Conservation (phyloP, 2,329 filamentous ascomycete genomes). For the Teratosphaeria destructans region DNA sequence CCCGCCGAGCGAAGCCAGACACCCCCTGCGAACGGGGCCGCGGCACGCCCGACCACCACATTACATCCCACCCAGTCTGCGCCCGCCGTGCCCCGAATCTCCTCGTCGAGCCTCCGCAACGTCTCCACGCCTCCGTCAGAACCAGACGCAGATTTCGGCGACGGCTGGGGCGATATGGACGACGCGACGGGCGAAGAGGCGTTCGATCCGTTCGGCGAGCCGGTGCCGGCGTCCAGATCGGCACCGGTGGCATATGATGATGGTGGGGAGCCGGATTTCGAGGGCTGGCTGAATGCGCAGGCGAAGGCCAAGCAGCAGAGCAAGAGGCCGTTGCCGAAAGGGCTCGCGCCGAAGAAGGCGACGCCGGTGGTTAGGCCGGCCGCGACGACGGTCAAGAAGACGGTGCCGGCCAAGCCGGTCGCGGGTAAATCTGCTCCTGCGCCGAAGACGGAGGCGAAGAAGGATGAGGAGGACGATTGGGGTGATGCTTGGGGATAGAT, state of each 20-base stretch:
- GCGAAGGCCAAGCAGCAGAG: conserved; percentile 56
- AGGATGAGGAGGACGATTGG: conserved; percentile 32
- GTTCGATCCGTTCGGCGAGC: conserved; percentile 35
- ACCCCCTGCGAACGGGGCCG: conserved; percentile 28
- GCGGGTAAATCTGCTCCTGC: conserved; percentile 4
- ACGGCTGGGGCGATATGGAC: conserved; percentile 57
- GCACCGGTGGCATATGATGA: conserved; percentile 57
- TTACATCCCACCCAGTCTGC: conserved; percentile 19
- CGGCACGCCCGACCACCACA: conserved; percentile 21
- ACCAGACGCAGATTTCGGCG: conserved; percentile 48
- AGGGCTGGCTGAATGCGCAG: conserved; percentile 85
- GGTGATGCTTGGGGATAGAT: conserved; percentile 27
- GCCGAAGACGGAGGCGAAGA: conserved; percentile 13
- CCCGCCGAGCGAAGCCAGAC: conserved; percentile 38
- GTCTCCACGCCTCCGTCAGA: conserved; percentile 8
- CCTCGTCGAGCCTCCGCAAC: conserved; percentile 16
- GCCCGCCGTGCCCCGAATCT: conserved; percentile 19
- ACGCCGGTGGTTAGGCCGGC: conserved; percentile 18
- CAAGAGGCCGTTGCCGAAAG: conserved; percentile 71
- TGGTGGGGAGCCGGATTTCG: conserved; percentile 85
- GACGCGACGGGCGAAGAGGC: conserved; percentile 36
- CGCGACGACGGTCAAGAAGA: conserved; percentile 19
- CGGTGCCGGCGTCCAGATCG: conserved; percentile 12
- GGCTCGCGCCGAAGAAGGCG: conserved; percentile 53
- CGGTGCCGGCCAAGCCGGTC: conserved; percentile 1